These are phyloP conservation scores for Fraxinus xanthoxyloides DNA, from an alignment of 305 asterid species.

Conservation along the genomic window DNA sequence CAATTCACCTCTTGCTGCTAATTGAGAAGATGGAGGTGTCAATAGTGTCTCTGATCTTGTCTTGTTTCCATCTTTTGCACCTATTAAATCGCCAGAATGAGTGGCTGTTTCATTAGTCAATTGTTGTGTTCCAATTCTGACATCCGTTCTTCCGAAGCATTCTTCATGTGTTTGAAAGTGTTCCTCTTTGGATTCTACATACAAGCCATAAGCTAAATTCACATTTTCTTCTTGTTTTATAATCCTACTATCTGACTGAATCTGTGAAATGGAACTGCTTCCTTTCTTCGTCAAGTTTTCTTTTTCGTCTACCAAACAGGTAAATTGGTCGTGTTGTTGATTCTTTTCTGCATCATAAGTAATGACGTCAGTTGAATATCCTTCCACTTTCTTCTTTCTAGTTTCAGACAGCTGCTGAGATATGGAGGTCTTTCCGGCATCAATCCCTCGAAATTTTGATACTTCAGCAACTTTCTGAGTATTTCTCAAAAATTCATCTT, in stretches of 20 bases:
- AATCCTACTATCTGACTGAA: slow-evolving; percentile 35
- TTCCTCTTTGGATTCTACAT: slow-evolving; percentile 31
- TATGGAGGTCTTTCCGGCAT: slow-evolving; percentile 40
- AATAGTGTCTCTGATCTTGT: slow-evolving; percentile 28
- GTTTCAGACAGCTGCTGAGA: slow-evolving; percentile 42
- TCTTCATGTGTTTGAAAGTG: slow-evolving; percentile 28
- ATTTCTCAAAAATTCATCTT: slow-evolving; percentile 47
- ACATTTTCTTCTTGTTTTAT: slow-evolving; percentile 36
- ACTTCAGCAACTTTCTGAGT: slow-evolving; percentile 34
- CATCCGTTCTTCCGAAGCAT: slow-evolving; percentile 23
- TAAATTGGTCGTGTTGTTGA: slow-evolving; percentile 37
- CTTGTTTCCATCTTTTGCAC: slow-evolving; percentile 26
- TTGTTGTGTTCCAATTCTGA: slow-evolving; percentile 37
- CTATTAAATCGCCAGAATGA: slow-evolving; percentile 27
- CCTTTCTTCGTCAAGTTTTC: slow-evolving; percentile 32
- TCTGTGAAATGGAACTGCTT: slow-evolving; percentile 30
- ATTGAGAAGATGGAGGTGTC: slow-evolving; percentile 34
- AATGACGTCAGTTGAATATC: slow-evolving; percentile 28
- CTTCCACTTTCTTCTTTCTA: slow-evolving; percentile 36
- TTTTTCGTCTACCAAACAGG: slow-evolving; percentile 37
- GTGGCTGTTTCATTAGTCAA: slow-evolving; percentile 24
- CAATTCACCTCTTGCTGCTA: slow-evolving; percentile 27
- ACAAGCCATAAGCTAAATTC: slow-evolving; percentile 35
- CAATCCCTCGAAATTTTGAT: slow-evolving; percentile 47
- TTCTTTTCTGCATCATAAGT: slow-evolving; percentile 39